Conservation (phyloP, 805 yeast species). For the Ogataea pignaliae region DNA sequence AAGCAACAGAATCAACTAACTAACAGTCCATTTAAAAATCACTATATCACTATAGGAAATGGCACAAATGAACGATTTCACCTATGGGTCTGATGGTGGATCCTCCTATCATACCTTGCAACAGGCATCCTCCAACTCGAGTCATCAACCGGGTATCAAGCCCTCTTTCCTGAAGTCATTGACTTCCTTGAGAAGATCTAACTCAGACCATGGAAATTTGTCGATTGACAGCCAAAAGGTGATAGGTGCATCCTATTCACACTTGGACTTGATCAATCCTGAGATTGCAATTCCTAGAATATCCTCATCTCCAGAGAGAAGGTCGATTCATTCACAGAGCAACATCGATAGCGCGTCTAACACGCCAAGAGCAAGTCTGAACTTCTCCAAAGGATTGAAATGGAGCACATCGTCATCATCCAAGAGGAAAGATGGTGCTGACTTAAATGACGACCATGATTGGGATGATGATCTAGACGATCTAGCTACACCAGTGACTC, state of each 20-base stretch:
- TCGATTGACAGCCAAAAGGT: slow-evolving; percentile 27
- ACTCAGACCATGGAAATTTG: slow-evolving; percentile 9
- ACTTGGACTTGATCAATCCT: slow-evolving; percentile 36
- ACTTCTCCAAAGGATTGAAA: slow-evolving; percentile 8
- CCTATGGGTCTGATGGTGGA: slow-evolving; percentile 18
- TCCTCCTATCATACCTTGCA: slow-evolving; percentile 15
- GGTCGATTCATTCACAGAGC: slow-evolving; percentile 12
- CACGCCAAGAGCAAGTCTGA: slow-evolving; percentile 15
- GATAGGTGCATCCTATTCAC: slow-evolving; percentile 55
- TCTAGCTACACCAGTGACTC: slow-evolving; percentile 30
- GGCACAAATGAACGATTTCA: slow-evolving; percentile 29
- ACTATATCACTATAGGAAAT: slow-evolving; percentile 15
- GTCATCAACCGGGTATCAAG: neutral
- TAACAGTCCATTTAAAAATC: too few species aligned
- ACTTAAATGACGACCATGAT: slow-evolving; percentile 80
- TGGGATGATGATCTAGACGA: slow-evolving; percentile 76
- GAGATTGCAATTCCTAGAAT: slow-evolving; percentile 11
- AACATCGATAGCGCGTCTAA: slow-evolving; percentile 1
- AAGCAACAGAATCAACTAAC: too few species aligned
- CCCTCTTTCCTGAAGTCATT: slow-evolving; percentile 25
- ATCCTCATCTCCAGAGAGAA: slow-evolving; percentile 14
- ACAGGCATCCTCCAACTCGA: slow-evolving; percentile 6
- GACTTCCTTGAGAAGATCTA: slow-evolving; percentile 14
- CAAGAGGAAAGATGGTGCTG: slow-evolving; percentile 69
- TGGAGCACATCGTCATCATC: slow-evolving; percentile 19